These are phyloP conservation scores for Flaveria brownii DNA, from an alignment of 129 eudicot genomes.

Conservation along the genomic window DNA sequence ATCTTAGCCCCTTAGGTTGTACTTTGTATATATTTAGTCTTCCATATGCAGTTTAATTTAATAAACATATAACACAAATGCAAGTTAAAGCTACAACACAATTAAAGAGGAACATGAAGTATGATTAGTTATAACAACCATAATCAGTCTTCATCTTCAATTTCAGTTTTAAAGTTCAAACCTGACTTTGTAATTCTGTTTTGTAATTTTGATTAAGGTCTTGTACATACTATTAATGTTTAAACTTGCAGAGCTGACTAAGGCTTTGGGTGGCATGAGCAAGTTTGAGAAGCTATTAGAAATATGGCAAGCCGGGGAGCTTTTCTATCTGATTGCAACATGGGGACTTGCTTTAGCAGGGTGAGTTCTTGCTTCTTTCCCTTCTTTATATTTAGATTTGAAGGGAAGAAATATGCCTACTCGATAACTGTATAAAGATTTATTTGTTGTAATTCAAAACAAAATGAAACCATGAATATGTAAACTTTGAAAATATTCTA, in stretches of 20 bases:
- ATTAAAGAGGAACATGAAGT: neutral
- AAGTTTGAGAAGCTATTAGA: constrained; percentile 71
- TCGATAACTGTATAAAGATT: too few species aligned
- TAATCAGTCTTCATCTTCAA: neutral
- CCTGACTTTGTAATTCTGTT: neutral
- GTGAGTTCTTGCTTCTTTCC: constrained; percentile 36
- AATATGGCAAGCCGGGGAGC: constrained; percentile 78
- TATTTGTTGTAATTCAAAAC: neutral
- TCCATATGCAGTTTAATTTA: constrained; percentile 2
- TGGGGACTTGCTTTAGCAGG: constrained; percentile 96
- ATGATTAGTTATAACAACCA: neutral
- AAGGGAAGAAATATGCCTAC: too few species aligned
- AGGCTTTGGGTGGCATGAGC: constrained; percentile 68
- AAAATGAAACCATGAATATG: neutral
- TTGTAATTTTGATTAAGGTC: constrained; percentile 8
- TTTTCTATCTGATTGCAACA: constrained; percentile 76
- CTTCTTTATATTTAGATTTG: too few species aligned
- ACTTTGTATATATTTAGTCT: neutral
- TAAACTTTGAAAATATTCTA: neutral
- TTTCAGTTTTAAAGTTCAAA: neutral
- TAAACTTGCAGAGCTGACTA: constrained; percentile 57
- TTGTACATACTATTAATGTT: neutral
- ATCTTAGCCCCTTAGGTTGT: neutral
- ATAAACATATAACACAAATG: neutral
- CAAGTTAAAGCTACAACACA: neutral